A percentile compares a stretch with the other conserved stretches of the same genome.
These are phyloP conservation scores for Anthoceros angustus DNA, from an alignment of 225 moss, liverwort and hornwort species.

Conservation along the genomic window DNA sequence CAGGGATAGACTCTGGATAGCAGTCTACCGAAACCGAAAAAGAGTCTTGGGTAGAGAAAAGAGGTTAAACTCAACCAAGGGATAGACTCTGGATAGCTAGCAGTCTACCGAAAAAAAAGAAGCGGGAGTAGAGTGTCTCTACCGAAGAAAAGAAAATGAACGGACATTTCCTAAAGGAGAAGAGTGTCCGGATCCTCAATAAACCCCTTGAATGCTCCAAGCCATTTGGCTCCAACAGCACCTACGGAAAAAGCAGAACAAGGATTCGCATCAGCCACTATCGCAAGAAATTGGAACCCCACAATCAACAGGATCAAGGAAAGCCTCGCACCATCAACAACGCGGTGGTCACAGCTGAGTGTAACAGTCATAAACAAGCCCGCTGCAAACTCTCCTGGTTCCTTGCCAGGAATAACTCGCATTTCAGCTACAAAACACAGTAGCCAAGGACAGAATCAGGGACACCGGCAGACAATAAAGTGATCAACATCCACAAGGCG, in stretches of 20 bases:
- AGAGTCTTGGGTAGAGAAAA: too few species aligned
- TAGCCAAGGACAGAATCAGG: neutral
- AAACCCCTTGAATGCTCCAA: constrained; percentile 79
- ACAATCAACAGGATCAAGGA: neutral
- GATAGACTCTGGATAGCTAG: too few species aligned
- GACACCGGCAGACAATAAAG: neutral
- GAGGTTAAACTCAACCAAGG: too few species aligned
- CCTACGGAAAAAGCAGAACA: constrained; percentile 22
- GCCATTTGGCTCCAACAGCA: constrained; percentile 88
- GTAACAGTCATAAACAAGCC: constrained; percentile 76
- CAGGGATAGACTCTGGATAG: too few species aligned
- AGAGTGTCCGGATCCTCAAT: constrained; percentile 89
- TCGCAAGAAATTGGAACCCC: neutral
- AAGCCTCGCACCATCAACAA: constrained; percentile 59
- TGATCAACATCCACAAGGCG: neutral
- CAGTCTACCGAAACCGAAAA: too few species aligned
- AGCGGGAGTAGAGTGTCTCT: too few species aligned
- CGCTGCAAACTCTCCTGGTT: constrained; percentile 36
- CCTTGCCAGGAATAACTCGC: constrained; percentile 51
- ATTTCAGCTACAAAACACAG: constrained; percentile 40
- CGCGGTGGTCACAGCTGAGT: constrained; percentile 91
- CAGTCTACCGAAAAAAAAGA: too few species aligned
- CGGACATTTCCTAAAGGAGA: constrained; percentile 25
- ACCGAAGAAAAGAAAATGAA: too few species aligned
- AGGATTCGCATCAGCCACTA: neutral